Evolutionary conservation across 2,329 filamentous ascomycete species (phyloP).

Genomic region (Rutstroemia sp.): DNA sequence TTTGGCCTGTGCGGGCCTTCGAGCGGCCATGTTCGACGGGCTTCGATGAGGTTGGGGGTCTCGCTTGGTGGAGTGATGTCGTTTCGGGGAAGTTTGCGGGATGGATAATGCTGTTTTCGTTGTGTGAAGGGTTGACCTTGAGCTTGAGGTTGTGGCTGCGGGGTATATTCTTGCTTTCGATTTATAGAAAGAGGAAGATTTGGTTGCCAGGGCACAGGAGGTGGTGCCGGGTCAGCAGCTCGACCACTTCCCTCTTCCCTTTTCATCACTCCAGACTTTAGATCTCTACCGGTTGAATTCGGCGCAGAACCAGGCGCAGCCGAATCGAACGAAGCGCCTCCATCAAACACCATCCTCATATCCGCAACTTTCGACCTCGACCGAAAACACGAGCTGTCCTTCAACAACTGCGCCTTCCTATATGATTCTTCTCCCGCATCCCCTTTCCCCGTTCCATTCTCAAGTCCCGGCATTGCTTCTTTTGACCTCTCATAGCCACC

Average conservation of each 20-base stretch:
- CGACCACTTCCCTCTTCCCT: background rate
- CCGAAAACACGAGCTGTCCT: background rate
- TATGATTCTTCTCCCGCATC: background rate
- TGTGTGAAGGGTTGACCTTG: too few species aligned
- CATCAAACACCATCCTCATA: conserved; percentile 22
- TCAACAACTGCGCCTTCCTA: background rate
- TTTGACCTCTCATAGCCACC: background rate
- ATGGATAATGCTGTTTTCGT: too few species aligned
- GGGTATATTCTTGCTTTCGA: too few species aligned
- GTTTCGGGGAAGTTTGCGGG: too few species aligned
- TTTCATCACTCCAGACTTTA: background rate
- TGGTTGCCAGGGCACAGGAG: too few species aligned
- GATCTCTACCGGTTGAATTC: background rate
- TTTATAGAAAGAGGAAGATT: too few species aligned
- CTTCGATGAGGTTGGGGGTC: too few species aligned
- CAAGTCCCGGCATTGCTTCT: background rate
- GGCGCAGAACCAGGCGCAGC: background rate
- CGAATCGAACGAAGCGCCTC: conserved; percentile 1
- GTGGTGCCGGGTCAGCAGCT: background rate
- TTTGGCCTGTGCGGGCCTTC: too few species aligned
- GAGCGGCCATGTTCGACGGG: too few species aligned
- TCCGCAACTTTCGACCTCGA: conserved; percentile 17
- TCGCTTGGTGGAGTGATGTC: too few species aligned
- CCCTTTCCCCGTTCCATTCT: background rate
- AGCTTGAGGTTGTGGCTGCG: too few species aligned